A percentile compares a stretch with the other conserved stretches of the same genome.
Evolutionary conservation across 1,284 basidiomycete species (phyloP).

Genomic region (Apiotrichum porosum): DNA sequence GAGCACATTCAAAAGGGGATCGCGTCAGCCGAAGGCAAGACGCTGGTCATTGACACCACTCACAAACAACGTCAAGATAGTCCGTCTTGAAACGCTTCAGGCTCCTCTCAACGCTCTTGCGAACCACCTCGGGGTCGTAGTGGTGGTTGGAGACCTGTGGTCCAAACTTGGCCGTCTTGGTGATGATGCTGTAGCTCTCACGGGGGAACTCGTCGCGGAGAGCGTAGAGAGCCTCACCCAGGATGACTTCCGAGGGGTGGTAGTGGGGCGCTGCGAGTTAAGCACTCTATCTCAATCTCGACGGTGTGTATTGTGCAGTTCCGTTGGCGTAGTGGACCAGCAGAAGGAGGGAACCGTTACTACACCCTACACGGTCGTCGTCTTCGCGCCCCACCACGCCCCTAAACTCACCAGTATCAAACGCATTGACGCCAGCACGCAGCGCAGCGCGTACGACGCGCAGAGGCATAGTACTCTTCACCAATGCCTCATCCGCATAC

Average conservation of each 20-base stretch:
- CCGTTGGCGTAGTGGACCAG: neutral
- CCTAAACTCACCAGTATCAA: conserved; percentile 70
- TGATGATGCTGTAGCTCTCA: conserved; percentile 73
- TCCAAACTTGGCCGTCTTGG: conserved; percentile 91
- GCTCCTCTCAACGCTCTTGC: conserved; percentile 65
- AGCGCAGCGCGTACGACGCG: conserved; percentile 72
- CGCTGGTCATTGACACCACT: no score
- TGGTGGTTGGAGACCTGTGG: conserved; percentile 61
- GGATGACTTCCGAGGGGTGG: conserved; percentile 80
- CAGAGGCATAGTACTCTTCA: conserved; percentile 60
- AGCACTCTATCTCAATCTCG: neutral
- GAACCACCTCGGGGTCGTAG: conserved; percentile 64
- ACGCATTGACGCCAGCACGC: conserved; percentile 79
- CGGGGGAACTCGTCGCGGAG: conserved; percentile 70
- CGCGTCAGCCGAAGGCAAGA: no score
- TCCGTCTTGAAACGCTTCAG: conserved; percentile 68
- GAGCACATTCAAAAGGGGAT: no score
- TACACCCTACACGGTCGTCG: neutral
- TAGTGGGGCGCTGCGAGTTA: conserved; percentile 59
- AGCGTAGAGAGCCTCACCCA: conserved; percentile 67
- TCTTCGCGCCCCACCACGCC: no score
- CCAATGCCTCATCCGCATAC: conserved; percentile 64
- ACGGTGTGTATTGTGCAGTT: neutral
- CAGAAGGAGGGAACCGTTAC: neutral
- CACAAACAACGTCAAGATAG: conserved; percentile 75